phyloP scores from a whole-genome alignment of 2,329 filamentous ascomycete genomes.

The Aspergillus versicolor region DNA sequence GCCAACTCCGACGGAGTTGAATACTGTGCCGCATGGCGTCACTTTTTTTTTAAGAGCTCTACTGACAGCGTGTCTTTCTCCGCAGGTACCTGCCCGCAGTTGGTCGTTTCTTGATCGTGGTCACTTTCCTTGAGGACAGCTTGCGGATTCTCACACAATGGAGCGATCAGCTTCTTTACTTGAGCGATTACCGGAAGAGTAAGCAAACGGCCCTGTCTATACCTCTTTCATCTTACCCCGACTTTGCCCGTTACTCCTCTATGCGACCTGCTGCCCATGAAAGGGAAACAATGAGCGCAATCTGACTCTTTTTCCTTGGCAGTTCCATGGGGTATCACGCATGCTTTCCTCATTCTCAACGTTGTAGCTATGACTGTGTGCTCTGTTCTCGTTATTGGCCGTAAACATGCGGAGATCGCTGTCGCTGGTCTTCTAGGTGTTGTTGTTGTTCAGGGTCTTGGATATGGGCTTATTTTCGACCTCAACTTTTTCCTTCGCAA shows the following conservation, averaged over 20 bases:
- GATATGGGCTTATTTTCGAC: conserved; percentile 97
- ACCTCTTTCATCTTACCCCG: not conserved
- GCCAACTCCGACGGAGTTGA: not conserved
- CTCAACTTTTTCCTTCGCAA: conserved; percentile 99
- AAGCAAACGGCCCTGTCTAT: conserved; percentile 42
- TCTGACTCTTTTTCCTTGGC: conserved; percentile 16
- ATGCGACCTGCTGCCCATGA: not conserved
- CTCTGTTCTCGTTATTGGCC: conserved; percentile 82
- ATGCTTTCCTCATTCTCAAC: conserved; percentile 88
- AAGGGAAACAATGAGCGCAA: conserved; percentile 13
- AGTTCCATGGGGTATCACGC: conserved; percentile 88
- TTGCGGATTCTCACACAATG: conserved; percentile 97
- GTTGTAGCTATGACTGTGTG: conserved; percentile 82
- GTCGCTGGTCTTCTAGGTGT: conserved; percentile 87
- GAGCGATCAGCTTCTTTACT: conserved; percentile 89
- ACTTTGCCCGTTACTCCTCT: not conserved
- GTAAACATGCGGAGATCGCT: conserved; percentile 90
- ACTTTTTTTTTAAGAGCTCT: conserved; percentile 1
- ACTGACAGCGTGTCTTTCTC: conserved; percentile 33
- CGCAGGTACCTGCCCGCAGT: conserved; percentile 87
- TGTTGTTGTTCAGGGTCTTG: conserved; percentile 88
- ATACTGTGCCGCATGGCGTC: not conserved
- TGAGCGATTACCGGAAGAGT: conserved; percentile 92
- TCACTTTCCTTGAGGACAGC: conserved; percentile 96
- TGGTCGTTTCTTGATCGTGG: conserved; percentile 95